Percentiles rank a stretch among this genome's conserved stretches.
Conservation (phyloP, 1,284 basidiomycete genomes). For the Macrocystidia cucumis region DNA sequence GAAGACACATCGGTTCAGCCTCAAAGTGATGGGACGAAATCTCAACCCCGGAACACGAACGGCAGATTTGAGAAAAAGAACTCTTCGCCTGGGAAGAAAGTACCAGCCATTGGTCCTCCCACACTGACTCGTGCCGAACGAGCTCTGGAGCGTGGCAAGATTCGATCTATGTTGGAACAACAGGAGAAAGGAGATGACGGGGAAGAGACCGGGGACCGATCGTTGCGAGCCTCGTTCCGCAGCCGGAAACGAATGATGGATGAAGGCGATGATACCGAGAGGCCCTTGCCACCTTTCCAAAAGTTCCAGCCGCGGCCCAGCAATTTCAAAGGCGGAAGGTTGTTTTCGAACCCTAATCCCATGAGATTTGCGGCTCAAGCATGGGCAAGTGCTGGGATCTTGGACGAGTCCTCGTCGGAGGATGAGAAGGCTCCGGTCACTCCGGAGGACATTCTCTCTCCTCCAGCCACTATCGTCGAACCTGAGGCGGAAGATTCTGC, state of each 20-base stretch:
- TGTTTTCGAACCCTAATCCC: conserved; percentile 38
- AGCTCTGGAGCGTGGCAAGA: conserved; percentile 30
- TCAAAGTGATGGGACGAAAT: conserved; percentile 13
- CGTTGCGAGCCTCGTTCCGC: no score
- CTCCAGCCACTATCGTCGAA: conserved; percentile 23
- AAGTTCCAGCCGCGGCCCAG: conserved; percentile 29
- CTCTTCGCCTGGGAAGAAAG: conserved; percentile 20
- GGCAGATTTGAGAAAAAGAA: conserved; percentile 37
- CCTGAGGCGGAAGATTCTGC: no score
- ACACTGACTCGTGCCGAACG: conserved; percentile 28
- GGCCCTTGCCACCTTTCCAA: conserved; percentile 17
- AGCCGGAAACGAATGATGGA: conserved; percentile 28
- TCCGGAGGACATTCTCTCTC: conserved; percentile 33
- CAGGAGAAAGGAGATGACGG: conserved; percentile 20
- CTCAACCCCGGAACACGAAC: conserved; percentile 37
- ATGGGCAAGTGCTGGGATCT: conserved; percentile 34
- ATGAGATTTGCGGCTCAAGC: conserved; percentile 35
- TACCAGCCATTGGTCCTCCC: conserved; percentile 13
- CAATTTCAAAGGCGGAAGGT: conserved; percentile 28
- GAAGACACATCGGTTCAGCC: conserved; percentile 13
- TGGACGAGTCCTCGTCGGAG: conserved; percentile 33
- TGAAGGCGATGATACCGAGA: conserved; percentile 25
- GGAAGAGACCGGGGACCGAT: conserved; percentile 18
- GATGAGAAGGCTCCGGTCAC: conserved; percentile 44
- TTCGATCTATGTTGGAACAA: conserved; percentile 19